Conservation (phyloP, 306 rosid species). For the Luffa aegyptiaca region DNA sequence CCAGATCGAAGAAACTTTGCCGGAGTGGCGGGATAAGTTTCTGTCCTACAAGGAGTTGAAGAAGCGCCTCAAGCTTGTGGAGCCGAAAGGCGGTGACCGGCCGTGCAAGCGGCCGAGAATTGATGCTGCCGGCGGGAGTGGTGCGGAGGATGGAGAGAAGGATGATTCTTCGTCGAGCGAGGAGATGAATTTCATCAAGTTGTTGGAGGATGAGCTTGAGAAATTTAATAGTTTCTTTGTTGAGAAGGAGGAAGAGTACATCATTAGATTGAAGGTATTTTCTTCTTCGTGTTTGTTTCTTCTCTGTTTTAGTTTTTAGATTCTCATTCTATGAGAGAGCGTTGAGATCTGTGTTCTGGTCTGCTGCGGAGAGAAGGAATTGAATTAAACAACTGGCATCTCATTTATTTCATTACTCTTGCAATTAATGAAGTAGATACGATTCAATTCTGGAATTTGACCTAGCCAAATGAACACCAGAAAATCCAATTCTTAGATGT, state of each 20-base stretch:
- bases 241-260: constrained; percentile 93
- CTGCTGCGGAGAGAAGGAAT: background rate
- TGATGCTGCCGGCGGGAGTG: constrained; percentile 15
- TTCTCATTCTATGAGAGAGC: background rate
- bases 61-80: constrained; percentile 74
- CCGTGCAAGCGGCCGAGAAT: constrained; percentile 46
- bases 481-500: background rate
- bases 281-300: background rate
- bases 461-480: background rate
- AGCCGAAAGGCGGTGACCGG: constrained; percentile 41
- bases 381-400: background rate
- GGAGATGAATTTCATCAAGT: constrained; percentile 55
- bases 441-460: background rate
- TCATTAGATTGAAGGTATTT: constrained; percentile 76
- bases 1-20: constrained; percentile 89
- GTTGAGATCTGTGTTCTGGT: background rate
- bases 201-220: constrained; percentile 76
- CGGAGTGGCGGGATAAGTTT: constrained; percentile 96
- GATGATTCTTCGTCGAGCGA: constrained; percentile 45
- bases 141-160: constrained; percentile 3
- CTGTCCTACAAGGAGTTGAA: constrained; percentile 89
- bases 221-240: constrained; percentile 86
- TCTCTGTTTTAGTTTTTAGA: background rate
- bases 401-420: background rate
- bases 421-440: background rate